Evolutionary conservation across 495 filamentous ascomycete genomes (phyloP), one percentile per base, ranked within the genome.

Genomic region (Xylaria intraflava): DNA sequence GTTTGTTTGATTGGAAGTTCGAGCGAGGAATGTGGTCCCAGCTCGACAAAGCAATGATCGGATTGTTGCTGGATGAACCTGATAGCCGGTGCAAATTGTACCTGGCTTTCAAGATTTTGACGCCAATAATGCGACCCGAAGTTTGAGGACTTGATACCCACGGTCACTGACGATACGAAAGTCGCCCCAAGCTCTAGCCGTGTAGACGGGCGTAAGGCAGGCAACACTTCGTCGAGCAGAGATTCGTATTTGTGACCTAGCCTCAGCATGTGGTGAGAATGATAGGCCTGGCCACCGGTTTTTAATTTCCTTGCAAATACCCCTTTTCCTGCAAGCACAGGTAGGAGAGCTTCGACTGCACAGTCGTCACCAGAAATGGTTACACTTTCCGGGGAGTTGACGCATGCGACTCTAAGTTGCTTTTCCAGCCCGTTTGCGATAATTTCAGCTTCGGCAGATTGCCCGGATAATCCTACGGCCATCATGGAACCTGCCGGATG

Each of bases 21-120:
- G 0, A 84, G 52, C 0, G 79, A 73, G 2, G 66, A 60, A 51
- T 83, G 80, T 30, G 81, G 78, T 1, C 49, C 49, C 1, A 44
- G 29, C 44, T 72, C 70, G n/a, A 69, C 40, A 2, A 66, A 22
- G 4, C 53, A 30, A 7, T 19, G 0, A 1, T 35, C 19, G 1
- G 17, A 38, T n/a, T 22, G 6, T 2, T 2, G 2, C 1, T 26
- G 16, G 11, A 36, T 66, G 27, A 60, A 57, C 1, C 65, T 23
- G 26, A 71, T 8, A 8, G 69, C 72, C 1, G 65, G 53, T 1
- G 62, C 53, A 53, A 76, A 77, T 22, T 44, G 46, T 23, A 78
- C 76, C 2, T 65, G 65, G 9, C 53, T 59, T 8, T 69, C 57
- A 33, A 74, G 53, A 39, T 74, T 75, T 1, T 48, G 22, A 1